These are phyloP conservation scores for Chalaropsis thielavioides DNA, from an alignment of 2,329 filamentous ascomycete genomes.

Conservation along the genomic window DNA sequence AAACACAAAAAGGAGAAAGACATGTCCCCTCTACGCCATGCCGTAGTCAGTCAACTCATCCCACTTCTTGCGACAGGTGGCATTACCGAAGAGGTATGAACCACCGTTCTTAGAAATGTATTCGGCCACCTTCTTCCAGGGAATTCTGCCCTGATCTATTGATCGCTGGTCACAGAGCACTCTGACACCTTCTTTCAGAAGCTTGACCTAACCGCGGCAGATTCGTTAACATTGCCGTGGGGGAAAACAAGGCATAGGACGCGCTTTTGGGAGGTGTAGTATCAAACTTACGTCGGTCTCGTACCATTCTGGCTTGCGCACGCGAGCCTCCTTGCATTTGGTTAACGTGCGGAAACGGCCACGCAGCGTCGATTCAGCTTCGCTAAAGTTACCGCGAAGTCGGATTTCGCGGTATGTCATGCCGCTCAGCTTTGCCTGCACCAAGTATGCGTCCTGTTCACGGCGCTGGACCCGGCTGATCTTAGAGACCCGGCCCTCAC, in stretches of 20 bases:
- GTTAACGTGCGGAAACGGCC: slow-evolving; percentile 52
- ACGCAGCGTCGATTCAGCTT: slow-evolving; percentile 58
- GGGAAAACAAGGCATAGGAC: neutral
- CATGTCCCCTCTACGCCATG: neutral
- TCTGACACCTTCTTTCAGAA: slow-evolving; percentile 33
- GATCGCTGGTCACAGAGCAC: slow-evolving; percentile 23
- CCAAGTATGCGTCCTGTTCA: slow-evolving; percentile 34
- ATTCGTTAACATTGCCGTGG: neutral
- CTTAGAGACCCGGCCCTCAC: slow-evolving; percentile 11
- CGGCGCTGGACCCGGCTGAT: slow-evolving; percentile 7
- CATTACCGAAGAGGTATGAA: slow-evolving; percentile 44
- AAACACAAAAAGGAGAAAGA: neutral
- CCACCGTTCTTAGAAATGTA: slow-evolving; percentile 39
- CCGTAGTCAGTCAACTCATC: slow-evolving; percentile 28
- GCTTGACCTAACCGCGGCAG: slow-evolving; percentile 26
- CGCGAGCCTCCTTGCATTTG: slow-evolving; percentile 45
- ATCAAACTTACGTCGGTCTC: slow-evolving; percentile 44
- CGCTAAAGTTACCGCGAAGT: slow-evolving; percentile 36
- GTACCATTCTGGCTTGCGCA: slow-evolving; percentile 52
- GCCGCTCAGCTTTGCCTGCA: slow-evolving; percentile 39
- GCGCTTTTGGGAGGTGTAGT: neutral
- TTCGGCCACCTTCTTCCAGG: slow-evolving; percentile 43
- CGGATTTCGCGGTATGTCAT: slow-evolving; percentile 53
- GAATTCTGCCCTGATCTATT: slow-evolving; percentile 27
- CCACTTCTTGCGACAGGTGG: slow-evolving; percentile 46